Evolutionary conservation across 345 rosid species (phyloP), one percentile per base, ranked within the genome.

Genomic region (Moringa oleifera): DNA sequence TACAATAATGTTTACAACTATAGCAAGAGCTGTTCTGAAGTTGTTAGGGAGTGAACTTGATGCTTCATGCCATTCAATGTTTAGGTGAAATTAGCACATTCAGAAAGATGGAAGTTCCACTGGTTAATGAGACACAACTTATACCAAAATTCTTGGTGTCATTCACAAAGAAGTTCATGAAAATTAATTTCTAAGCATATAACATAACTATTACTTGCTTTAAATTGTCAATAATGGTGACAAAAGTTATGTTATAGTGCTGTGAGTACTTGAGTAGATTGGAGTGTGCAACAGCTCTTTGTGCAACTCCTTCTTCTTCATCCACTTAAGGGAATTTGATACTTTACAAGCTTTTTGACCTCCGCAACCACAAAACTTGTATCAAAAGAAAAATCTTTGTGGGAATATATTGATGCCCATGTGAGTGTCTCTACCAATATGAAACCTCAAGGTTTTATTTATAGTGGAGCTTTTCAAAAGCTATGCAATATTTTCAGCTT

Each of bases 391-490:
- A 28, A 28, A 2, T 28, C 33, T 22, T 49, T 23, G 7, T 51
- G 58, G 18, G 25, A 6, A 47, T 1, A 20, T 24, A 18, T 49
- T 56, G 51, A 36, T 18, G 25, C 37, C 63, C 71, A 69, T 70
- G 65, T 61, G 64, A 61, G 36, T 0, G 50, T 50, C 18, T 13
- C 22, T 50, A 16, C 56, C 12, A 61, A 15, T 52, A 31, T 18
- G 57, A 23, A 51, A 31, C 41, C 7, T 46, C 60, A 65, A 51
- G 53, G n/a, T 22, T 50, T 56, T 52, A 41, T 41, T 41, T 41
- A 41, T 25, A 58, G 57, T 46, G 53, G 51, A 31, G 19, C 72
- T 63, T 75, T 77, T 57, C 20, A 66, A 80, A 72, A 72, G 77
- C 58, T 58, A 20, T 16, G 31, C 28, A 64, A 24, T 25, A 37